Evolutionary conservation across 768 basidiomycete species (phyloP), one percentile per base, ranked within the genome.

Genomic region (Filobasidium wieringae): DNA sequence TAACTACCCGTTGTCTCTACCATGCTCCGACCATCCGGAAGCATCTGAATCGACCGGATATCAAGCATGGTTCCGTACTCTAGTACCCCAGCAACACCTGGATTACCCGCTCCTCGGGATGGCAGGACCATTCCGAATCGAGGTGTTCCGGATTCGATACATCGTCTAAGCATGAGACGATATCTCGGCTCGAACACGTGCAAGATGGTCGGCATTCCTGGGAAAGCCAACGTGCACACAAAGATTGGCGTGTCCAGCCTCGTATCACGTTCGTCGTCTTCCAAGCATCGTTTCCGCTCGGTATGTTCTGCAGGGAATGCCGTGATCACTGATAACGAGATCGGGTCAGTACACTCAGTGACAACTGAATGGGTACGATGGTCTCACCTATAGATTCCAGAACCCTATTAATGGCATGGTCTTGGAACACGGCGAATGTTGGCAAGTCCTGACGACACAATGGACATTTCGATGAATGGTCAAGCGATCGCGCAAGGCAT

Each of bases 141-240:
- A n/a, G 87, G 87, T 40, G 76, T 76, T 4, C 81, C 77, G 15
- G 80, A 82, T 66, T 88, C 84, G 57, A 96, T 83, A 70, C 87
- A 90, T n/a, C 93, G 83, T 24, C 93, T 86, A 54, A 97, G 84
- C 93, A 97, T 96, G 51, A 97, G 79, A 7, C 93, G 85, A 72
- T 96, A 92, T 66, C 84, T 80, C 0, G 93, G 93, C 72, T 97
- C 93, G 70, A 88, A 96, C 68, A 97, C 84, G 73, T 95, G 91
- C 15, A 97, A 77, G 55, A 85, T 78, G 47, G 86, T 91, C 37
- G 89, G 90, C 76, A 90, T 83, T 56, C 85, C 86, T 1, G 93
- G 93, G 76, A 95, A 97, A 45, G 84, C 82, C 51, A 95, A 82
- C 40, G 86, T 86, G 70, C 85, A 87, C 63, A 91, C 82, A 66